These are phyloP conservation scores for Trichosporon inkin DNA, from an alignment of 1,284 basidiomycete genomes.

Conservation along the genomic window DNA sequence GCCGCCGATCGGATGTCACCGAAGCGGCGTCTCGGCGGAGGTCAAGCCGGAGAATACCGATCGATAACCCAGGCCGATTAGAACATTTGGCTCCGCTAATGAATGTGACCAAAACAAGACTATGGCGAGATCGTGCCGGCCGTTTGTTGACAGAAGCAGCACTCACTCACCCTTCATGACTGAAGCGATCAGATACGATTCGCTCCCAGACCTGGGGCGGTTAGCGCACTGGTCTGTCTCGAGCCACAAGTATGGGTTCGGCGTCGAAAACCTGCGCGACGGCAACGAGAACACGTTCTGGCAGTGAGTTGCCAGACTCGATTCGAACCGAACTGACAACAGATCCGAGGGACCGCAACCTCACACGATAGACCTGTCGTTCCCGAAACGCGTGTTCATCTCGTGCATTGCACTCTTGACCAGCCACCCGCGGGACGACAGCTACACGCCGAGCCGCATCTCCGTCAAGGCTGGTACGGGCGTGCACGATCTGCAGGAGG, in stretches of 20 bases:
- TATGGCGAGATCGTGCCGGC: no score
- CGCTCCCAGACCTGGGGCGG: slow-evolving; percentile 46
- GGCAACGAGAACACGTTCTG: slow-evolving; percentile 89
- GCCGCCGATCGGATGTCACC: slow-evolving; percentile 2
- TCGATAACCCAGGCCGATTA: background rate
- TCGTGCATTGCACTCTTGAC: slow-evolving; percentile 92
- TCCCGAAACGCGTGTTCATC: slow-evolving; percentile 82
- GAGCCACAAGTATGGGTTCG: slow-evolving; percentile 93
- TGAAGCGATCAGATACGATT: background rate
- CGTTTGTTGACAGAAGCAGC: background rate
- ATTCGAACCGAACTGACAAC: slow-evolving; percentile 14
- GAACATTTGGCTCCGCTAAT: background rate
- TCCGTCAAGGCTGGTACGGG: slow-evolving; percentile 88
- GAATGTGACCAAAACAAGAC: no score
- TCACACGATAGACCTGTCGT: slow-evolving; percentile 90
- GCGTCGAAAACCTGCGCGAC: slow-evolving; percentile 85
- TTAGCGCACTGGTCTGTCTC: slow-evolving; percentile 95
- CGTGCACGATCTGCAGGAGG: slow-evolving; percentile 83
- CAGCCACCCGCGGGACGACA: slow-evolving; percentile 84
- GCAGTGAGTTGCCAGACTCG: slow-evolving; percentile 67
- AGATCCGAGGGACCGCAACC: slow-evolving; percentile 98
- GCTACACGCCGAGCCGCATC: slow-evolving; percentile 90
- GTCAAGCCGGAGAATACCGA: background rate
- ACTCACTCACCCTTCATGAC: background rate
- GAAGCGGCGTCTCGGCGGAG: background rate